Base-by-base conservation (phyloP, 1,284 basidiomycete genomes). In the Cutaneotrichosporon sp. region DNA sequence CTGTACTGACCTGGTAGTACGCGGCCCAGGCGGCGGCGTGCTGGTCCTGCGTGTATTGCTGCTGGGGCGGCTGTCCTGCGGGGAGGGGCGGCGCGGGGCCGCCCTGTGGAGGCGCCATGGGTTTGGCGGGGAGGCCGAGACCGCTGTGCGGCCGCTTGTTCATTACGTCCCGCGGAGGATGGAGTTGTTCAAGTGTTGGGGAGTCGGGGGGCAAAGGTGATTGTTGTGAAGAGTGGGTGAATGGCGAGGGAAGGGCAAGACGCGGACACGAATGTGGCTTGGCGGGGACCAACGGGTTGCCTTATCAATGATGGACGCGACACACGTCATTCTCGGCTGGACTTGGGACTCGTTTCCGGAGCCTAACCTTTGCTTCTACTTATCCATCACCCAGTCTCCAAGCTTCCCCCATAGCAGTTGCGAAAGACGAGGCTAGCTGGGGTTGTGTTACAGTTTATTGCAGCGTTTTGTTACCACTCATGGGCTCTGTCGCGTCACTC, bases 31-130 rank as follows among this genome's bases (percentile, higher is more conserved):
- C 77, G 2, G 77, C 77, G 1, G 74, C 75, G 59, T 76, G 68
- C 51, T 68, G 67, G 27, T 63, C 63, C 18, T 67, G 63, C 33
- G 56, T 53, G 50, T 67, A 67, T 46, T 64, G 62, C 18, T 80
- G 81, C 16, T 72, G 78, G 2, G 80, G 81, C 13, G 73, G 78
- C 8, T 73, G 74, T 1, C 69, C 73, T 20, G 67, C 59, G 2
- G 78, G 80, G 6, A 75, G 72, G 6, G 74, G 80, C 14, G 79
- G 82, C 18, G 78, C 82, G 0, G 82, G 85, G 22, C 82, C 83
- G 18, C 78, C 82, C 0, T 82, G 85, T 22, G 82, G 83, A 64
- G 82, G 64, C 36, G 62, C 62, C 46, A 70, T 70, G 5, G 71
- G 71, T 60, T 71, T 74, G n/a, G 68, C 67, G 3, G 73, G 70